Conservation (phyloP, 306 rosid species). For the Cucumis hystrix region DNA sequence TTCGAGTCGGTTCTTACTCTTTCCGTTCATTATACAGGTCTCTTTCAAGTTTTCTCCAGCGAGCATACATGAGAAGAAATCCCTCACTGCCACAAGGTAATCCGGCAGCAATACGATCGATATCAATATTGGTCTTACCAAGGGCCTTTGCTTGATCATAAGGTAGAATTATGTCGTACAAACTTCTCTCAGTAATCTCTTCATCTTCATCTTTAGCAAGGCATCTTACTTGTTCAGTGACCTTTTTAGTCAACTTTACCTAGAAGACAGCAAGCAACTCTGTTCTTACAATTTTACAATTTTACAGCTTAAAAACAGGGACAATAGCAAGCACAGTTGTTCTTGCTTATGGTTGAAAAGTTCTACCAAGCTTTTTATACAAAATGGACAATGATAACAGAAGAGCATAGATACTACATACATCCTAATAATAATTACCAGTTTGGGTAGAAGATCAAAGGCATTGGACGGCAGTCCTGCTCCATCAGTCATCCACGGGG, state of each 20-base stretch:
- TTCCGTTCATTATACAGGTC: conserved; percentile 93
- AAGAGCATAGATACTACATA: neutral
- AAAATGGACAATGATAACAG: neutral
- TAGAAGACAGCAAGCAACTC: conserved; percentile 3
- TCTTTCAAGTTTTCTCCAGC: conserved; percentile 95
- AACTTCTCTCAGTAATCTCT: conserved; percentile 47
- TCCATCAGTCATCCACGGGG: conserved; percentile 85
- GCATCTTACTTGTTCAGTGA: conserved; percentile 85
- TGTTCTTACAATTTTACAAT: neutral
- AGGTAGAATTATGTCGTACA: conserved; percentile 68
- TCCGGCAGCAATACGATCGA: conserved; percentile 95
- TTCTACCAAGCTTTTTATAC: neutral
- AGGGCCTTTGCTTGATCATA: conserved; percentile 99
- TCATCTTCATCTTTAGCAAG: conserved; percentile 80
- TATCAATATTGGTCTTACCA: conserved; percentile 87
- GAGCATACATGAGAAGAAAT: conserved; percentile 94
- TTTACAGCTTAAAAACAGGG: neutral
- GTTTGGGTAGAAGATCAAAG: conserved; percentile 57
- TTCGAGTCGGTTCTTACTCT: conserved; percentile 40
- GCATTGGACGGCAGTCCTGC: conserved; percentile 77
- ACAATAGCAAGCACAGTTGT: neutral
- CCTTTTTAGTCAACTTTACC: conserved; percentile 85
- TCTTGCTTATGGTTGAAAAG: neutral
- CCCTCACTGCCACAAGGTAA: conserved; percentile 99
- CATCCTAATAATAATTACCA: conserved; percentile 49